Evolutionary conservation across 2,329 filamentous ascomycete genomes (phyloP).

Genomic region (Alternaria angustiovoidea): DNA sequence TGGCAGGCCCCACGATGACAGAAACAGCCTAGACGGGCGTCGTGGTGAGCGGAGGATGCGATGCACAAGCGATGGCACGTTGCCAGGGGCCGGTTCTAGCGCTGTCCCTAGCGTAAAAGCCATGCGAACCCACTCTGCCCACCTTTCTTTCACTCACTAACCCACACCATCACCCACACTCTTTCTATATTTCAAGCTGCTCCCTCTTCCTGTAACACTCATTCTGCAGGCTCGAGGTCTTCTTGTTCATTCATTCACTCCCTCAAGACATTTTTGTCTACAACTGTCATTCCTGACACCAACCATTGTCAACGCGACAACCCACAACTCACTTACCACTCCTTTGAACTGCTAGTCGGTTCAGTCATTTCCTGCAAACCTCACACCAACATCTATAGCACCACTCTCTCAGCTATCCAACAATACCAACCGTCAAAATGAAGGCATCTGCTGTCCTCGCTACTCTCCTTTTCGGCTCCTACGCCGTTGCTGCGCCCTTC

Average conservation of each 20-base stretch:
- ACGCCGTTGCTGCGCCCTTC: conserved; percentile 45
- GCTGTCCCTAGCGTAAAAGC: conserved; percentile 9
- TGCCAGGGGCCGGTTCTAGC: conserved; percentile 25
- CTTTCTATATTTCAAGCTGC: conserved; percentile 33
- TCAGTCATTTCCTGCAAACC: conserved; percentile 36
- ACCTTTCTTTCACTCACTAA: conserved; percentile 19
- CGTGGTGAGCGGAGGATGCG: conserved; percentile 31
- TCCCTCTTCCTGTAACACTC: conserved; percentile 24
- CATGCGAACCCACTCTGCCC: conserved; percentile 11
- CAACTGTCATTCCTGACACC: conserved; percentile 42
- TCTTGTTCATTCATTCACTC: conserved; percentile 42
- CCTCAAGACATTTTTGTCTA: conserved; percentile 48
- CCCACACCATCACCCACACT: conserved; percentile 27
- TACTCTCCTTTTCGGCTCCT: conserved; percentile 45
- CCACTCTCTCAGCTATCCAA: conserved; percentile 20
- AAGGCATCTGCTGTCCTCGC: conserved; percentile 48
- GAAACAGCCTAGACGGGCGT: conserved; percentile 12
- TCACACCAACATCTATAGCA: conserved; percentile 21
- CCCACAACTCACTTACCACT: conserved; percentile 12
- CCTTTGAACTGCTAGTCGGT: conserved; percentile 48
- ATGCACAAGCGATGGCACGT: conserved; percentile 18
- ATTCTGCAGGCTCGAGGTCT: conserved; percentile 52
- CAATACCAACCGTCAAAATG: conserved; percentile 35
- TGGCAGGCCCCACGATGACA: conserved; percentile 25
- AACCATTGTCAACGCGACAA: conserved; percentile 31